A percentile compares a stretch with the other conserved stretches of the same genome.
These are phyloP conservation scores for Echium plantagineum DNA, from an alignment of 257 asterid species.

Conservation along the genomic window DNA sequence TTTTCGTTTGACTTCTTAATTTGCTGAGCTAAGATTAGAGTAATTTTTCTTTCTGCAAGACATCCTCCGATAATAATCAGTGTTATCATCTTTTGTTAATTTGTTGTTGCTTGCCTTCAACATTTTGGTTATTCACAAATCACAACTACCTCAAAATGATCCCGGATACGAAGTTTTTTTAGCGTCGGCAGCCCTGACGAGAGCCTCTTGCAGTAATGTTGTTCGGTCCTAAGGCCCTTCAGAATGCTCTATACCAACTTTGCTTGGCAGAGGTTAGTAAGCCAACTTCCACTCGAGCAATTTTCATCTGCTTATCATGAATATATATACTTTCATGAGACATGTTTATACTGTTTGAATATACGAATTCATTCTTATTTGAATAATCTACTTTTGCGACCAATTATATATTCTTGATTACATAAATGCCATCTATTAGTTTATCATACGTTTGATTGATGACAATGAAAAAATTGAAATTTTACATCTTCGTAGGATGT, in stretches of 20 bases:
- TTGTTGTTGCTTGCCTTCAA: neutral
- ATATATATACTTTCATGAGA: no score
- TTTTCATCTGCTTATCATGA: no score
- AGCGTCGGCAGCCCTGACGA: neutral
- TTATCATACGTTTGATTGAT: neutral
- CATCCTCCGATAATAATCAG: no score
- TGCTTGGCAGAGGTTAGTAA: neutral
- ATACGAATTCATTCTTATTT: no score
- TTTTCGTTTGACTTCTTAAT: no score
- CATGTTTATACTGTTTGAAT: no score
- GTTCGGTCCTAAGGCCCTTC: neutral
- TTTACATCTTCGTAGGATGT: constrained; percentile 12
- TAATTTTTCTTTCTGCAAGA: no score
- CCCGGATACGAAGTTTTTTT: neutral
- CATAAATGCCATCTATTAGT: neutral
- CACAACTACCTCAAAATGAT: neutral
- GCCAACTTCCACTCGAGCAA: no score
- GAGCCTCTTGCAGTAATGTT: neutral
- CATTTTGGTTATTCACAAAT: neutral
- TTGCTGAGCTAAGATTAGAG: no score
- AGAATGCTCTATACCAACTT: neutral
- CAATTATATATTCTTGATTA: no score
- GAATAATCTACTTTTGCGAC: no score
- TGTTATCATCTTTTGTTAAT: neutral
- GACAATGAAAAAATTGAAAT: neutral